Percentiles rank a stretch among this genome's conserved stretches.
Evolutionary conservation across 176 grass and related monocot species (phyloP).

Genomic region (Eragrostis nindensis): DNA sequence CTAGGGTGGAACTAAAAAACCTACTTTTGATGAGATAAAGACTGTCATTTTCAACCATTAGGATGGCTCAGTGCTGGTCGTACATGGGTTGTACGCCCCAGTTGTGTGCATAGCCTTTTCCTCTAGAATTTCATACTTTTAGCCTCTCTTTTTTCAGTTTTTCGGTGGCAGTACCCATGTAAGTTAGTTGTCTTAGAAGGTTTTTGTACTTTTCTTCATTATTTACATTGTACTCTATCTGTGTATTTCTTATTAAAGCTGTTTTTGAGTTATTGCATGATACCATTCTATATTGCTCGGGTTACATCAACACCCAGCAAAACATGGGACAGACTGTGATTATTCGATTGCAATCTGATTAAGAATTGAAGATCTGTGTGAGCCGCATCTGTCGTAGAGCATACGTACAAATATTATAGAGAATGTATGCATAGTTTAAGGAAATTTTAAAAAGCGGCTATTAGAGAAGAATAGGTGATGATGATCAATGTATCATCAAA

Average conservation of each 20-base stretch:
- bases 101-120: background rate
- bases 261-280: background rate
- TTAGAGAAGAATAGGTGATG: background rate
- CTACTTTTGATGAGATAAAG: constrained; percentile 10
- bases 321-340: background rate
- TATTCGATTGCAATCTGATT: background rate
- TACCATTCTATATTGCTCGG: background rate
- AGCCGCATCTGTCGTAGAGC: background rate
- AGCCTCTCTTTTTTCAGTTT: background rate
- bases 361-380: background rate
- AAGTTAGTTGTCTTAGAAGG: background rate
- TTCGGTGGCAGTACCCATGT: background rate
- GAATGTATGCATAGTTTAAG: background rate
- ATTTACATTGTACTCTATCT: background rate
- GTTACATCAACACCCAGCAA: background rate
- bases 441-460: background rate
- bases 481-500: background rate
- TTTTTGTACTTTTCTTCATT: background rate
- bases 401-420: background rate
- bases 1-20: background rate
- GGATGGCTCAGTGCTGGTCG: background rate
- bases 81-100: background rate
- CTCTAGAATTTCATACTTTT: background rate
- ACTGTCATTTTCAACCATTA: background rate
- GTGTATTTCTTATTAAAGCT: background rate